Evolutionary conservation across 306 rosid genomes (phyloP), one percentile per base, ranked within the genome.

Genomic region (Prunus campanulata): DNA sequence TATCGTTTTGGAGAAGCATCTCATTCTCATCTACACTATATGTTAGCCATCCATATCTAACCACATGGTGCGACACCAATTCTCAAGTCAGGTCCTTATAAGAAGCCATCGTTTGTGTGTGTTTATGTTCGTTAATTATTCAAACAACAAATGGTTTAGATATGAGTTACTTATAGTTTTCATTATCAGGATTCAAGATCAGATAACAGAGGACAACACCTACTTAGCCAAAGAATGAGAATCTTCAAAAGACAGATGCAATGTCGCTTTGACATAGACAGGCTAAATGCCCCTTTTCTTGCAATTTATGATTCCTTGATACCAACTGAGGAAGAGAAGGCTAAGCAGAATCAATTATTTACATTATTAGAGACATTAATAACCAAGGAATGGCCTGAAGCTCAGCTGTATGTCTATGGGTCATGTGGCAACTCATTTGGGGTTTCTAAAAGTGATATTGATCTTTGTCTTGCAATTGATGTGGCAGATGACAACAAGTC

Each of bases 401-500:
- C 99, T 67, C 86, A 59, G 68, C 95, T 95, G 2, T 95, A 79
- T 82, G 85, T 92, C 63, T 95, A 92, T 85, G 99, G 99, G 79
- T 95, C 99, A 8, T 92, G 99, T 85, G 99, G 96, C 25, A 95
- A 88, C 86, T 92, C 97, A 12, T 95, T 95, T 71, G 99, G 92
- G 3, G 96, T 95, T 78, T 95, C 97, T 66, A 92, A 85, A 79
- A 95, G 97, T 68, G 99, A 95, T 72, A 81, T 95, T 80, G 99
- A 95, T 84, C 91, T 92, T 78, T 95, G 99, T 82, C 93, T 95
- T 82, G 97, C 87, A 12, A 89, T 92, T 81, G 90, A 86, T 68
- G 93, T 85, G 32, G 79, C 84, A 50, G 86, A 86, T 32, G n/a
- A 88, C 50, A 90, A 92, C 80, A 95, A 95, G 86, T 80, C 97